Evolutionary conservation across 306 rosid genomes (phyloP), one percentile per base, ranked within the genome.

Genomic region (Astragalus membranaceus): DNA sequence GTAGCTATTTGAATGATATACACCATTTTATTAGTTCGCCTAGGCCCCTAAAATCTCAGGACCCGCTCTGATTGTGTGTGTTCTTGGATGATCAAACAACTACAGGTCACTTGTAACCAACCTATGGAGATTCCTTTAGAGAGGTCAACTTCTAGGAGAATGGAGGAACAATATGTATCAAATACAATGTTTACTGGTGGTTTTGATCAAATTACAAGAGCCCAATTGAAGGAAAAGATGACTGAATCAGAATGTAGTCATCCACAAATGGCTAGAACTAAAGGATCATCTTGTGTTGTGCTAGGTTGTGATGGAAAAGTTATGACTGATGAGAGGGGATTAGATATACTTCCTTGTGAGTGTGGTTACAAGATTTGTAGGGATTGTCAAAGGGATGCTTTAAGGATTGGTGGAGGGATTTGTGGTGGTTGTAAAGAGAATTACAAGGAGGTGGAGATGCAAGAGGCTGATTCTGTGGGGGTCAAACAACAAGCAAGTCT

Each of bases 51-150:
- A n/a, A n/a, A n/a, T n/a, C n/a, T n/a, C n/a, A n/a, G n/a, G n/a
- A n/a, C n/a, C n/a, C n/a, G n/a, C n/a, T n/a, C n/a, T n/a, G n/a
- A 26, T 6, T 32, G 55, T 39, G 33, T 42, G 52, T 67, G 59
- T 57, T 57, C 51, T 75, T 51, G 51, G 74, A 59, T 75, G 8
- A 69, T 32, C 74, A 62, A 67, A n/a, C n/a, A n/a, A n/a, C n/a
- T n/a, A n/a, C n/a, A n/a, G n/a, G n/a, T n/a, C 96, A n/a, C 96
- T 90, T 0, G 87, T 77, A 85, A 87, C 76, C 88, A 83, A 75
- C 88, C 88, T 0, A 54, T 75, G 78, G 87, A 85, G 58, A 67
- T 88, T 62, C 48, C 82, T 9, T 44, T 86, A 77, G 76, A 86
- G 64, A 82, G 90, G 57, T 81, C 90, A 1, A 55, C 81, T 54